Conservation (phyloP, 106 monocot species). For the Platanthera guangdongensis region DNA sequence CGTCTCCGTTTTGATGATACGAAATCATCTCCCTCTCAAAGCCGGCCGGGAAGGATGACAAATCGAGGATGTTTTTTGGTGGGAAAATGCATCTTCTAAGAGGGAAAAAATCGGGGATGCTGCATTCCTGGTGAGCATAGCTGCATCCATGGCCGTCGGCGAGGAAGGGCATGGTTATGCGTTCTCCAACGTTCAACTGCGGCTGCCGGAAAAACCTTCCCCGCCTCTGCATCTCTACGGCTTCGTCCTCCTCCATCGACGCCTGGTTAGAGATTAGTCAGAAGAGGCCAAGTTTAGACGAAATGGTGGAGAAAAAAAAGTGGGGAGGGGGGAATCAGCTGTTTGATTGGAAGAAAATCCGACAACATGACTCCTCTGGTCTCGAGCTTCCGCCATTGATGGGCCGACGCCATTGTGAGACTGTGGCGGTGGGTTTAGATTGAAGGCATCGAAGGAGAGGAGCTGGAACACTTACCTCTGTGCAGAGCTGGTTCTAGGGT, state of each 20-base stretch:
- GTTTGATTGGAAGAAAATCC: too few species aligned
- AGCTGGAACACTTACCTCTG: too few species aligned
- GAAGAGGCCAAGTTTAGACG: background rate
- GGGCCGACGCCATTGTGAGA: too few species aligned
- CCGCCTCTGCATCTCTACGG: slow-evolving; percentile 43
- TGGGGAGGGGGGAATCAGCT: too few species aligned
- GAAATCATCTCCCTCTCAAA: slow-evolving; percentile 24
- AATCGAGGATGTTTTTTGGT: slow-evolving; percentile 9
- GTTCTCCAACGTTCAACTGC: slow-evolving; percentile 20
- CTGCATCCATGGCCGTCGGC: slow-evolving; percentile 9
- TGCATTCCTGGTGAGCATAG: slow-evolving; percentile 19
- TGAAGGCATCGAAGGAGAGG: too few species aligned
- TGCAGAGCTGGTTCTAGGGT: too few species aligned
- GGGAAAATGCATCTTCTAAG: background rate
- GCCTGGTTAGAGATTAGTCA: background rate
- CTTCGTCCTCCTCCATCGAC: slow-evolving; percentile 59
- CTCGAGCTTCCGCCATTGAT: too few species aligned
- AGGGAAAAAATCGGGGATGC: slow-evolving; percentile 11
- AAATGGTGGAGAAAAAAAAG: background rate
- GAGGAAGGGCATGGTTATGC: slow-evolving; percentile 42
- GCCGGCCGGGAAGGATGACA: slow-evolving; percentile 16
- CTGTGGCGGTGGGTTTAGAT: too few species aligned
- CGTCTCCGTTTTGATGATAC: slow-evolving; percentile 26
- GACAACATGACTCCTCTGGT: too few species aligned
- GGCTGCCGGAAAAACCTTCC: slow-evolving; percentile 32